Evolutionary conservation across 2,329 filamentous ascomycete genomes (phyloP), one percentile per base, ranked within the genome.

Genomic region (Verticillium isaacii): DNA sequence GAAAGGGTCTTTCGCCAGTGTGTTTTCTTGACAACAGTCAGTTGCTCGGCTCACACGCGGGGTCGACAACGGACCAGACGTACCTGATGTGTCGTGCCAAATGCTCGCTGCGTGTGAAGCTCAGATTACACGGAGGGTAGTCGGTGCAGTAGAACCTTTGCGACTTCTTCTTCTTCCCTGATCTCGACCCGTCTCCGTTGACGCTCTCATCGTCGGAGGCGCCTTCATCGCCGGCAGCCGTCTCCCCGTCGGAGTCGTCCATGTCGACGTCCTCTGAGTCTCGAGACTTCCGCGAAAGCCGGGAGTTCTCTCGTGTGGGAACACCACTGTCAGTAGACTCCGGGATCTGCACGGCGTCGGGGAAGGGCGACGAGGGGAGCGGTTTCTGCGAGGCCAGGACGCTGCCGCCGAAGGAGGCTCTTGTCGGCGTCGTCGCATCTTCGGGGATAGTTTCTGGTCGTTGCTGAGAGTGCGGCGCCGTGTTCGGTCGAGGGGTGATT

Each of bases 91-190:
- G 95, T 59, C 95, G 86, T 17, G 94, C 94, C 64, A 99, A 77
- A 79, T 99, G 95, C 74, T 99, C 95, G 71, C 94, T 98, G 65
- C 95, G 83, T 0, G 95, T 98, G 73, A 99, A 99, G 75, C 93
- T 97, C 62, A 99, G 76, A 70, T 89, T 93, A 76, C 95, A 99
- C 4, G 93, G 93, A 32, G 94, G 94, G 69, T 92, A 98, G 36
- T 97, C 93, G 4, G 90, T 96, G 77, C 95, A 99, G 76, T 94
- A 97, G 76, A 99, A 99, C 56, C 92, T 87, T 74, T 97, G 93
- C 0, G 93, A 92, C 76, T 97, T 97, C 79, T 97, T 97, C 84
- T 97, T 98, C 78, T 96, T 96, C 59, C 85, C 88, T 9, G 91
- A 89, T 65, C 89, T 85, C n/a, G 82, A 80, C 52, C 86, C 80